These are phyloP conservation scores for Agrocybe praecox DNA, from an alignment of 768 basidiomycete species.

Conservation along the genomic window DNA sequence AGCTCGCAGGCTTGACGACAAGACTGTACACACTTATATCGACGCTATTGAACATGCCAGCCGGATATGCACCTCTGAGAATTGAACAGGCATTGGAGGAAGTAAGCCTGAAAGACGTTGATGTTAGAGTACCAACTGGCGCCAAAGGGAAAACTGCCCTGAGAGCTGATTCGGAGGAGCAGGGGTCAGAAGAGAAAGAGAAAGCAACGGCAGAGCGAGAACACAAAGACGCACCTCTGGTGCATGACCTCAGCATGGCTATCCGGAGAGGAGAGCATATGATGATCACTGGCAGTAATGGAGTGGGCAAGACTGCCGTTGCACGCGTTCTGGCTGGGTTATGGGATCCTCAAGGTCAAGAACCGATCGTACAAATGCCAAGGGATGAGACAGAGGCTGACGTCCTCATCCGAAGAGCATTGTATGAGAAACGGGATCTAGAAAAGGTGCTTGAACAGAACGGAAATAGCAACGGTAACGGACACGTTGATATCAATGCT, in stretches of 20 bases:
- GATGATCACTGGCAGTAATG: slow-evolving; percentile 93
- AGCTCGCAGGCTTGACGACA: slow-evolving; percentile 92
- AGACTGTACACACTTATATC: slow-evolving; percentile 88
- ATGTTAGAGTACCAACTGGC: slow-evolving; percentile 62
- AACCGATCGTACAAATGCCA: slow-evolving; percentile 21
- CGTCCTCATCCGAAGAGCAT: slow-evolving; percentile 12
- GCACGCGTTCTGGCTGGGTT: slow-evolving; percentile 88
- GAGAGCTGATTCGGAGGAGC: neutral
- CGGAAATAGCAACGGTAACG: neutral
- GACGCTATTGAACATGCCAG: slow-evolving; percentile 74
- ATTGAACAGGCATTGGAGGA: slow-evolving; percentile 35
- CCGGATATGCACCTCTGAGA: slow-evolving; percentile 42
- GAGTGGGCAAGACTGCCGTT: slow-evolving; percentile 89
- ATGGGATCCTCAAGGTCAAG: slow-evolving; percentile 60
- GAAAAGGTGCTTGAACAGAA: neutral
- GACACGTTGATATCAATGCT: neutral
- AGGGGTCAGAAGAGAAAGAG: slow-evolving; percentile 6
- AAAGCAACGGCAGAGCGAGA: neutral
- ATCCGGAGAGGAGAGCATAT: slow-evolving; percentile 80
- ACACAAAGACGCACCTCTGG: slow-evolving; percentile 48
- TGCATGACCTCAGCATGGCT: slow-evolving; percentile 66
- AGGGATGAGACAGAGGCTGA: slow-evolving; percentile 23
- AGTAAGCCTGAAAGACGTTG: slow-evolving; percentile 68
- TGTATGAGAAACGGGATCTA: neutral
- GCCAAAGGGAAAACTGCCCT: neutral